Evolutionary conservation across 75 land plant genomes (phyloP), one percentile per base, ranked within the genome.

Genomic region (Pseudotsuga menziesii): DNA sequence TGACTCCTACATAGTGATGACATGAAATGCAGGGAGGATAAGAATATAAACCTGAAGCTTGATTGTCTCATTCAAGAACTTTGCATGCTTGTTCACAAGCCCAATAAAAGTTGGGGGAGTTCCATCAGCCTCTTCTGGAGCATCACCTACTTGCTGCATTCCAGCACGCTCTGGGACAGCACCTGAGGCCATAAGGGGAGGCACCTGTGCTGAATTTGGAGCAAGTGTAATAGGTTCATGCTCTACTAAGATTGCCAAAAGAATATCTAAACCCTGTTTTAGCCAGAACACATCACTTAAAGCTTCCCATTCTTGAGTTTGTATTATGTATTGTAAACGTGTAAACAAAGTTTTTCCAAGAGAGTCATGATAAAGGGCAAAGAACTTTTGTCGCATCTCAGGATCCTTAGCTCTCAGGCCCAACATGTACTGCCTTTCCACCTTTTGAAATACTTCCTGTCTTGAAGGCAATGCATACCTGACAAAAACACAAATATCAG

Each of bases 211-310:
- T 67, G 99, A 92, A 84, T 95, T 97, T 73, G 99, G 96, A 77
- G 99, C 99, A 74, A 97, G 96, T 27, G 89, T 95, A 17, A 95
- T 95, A n/a, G 96, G 92, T 58, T 93, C 94, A 72, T 91, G 85
- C 82, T 97, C 99, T 58, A 95, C 96, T 52, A 97, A 85, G 17
- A 97, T 85, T 29, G 99, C 98, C 60, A 97, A 63, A 58, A 97
- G 83, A 81, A 97, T 90, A 83, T 97, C 99, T 75, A 97, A 87
- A 0, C 96, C 95, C 79, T 97, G 99, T 81, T 97, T 97, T 19
- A 97, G 85, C 99, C 99, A 97, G 84, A 97, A 97, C 19, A 90
- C 92, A 86, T 97, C 99, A 81, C 99, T 95, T 56, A 95, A 77
- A 74, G 99, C 98, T 80, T 97, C 99, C 99, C 99, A 97, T 32